Conservation (phyloP, 2,329 filamentous ascomycete species). For the Cercospora janseana region DNA sequence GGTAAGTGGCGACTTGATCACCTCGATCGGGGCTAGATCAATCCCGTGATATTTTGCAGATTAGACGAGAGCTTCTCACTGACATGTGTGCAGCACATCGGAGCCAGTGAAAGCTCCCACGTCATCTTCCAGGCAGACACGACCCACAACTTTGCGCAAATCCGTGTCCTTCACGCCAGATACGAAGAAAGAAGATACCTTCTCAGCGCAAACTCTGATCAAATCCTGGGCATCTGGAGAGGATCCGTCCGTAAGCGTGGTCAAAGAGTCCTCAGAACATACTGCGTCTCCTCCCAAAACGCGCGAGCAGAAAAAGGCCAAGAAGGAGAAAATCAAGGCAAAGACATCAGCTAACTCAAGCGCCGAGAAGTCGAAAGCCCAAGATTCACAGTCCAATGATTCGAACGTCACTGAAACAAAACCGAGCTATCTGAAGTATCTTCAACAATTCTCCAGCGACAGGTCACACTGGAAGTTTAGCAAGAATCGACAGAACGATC, state of each 20-base stretch:
- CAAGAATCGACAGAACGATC: constrained; percentile 82
- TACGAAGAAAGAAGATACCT: constrained; percentile 59
- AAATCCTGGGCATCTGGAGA: constrained; percentile 46
- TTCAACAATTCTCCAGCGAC: constrained; percentile 70
- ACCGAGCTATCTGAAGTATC: constrained; percentile 69
- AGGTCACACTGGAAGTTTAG: constrained; percentile 88
- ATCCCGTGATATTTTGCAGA: no score
- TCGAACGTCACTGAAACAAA: constrained; percentile 3
- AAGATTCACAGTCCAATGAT: no score
- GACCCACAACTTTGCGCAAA: constrained; percentile 42
- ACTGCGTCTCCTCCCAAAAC: constrained; percentile 10
- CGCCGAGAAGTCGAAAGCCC: neutral
- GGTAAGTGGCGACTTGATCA: constrained; percentile 18
- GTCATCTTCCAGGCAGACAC: neutral
- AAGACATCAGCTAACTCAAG: neutral
- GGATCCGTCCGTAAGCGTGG: constrained; percentile 22
- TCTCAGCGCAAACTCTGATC: constrained; percentile 53
- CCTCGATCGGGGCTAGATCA: neutral
- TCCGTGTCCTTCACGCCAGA: constrained; percentile 65
- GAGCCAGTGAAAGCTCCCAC: neutral
- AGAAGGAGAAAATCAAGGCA: constrained; percentile 30
- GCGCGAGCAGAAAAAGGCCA: constrained; percentile 36
- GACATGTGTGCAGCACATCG: constrained; percentile 6
- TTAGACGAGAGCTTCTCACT: no score
- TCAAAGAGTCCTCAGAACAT: constrained; percentile 24